These are phyloP conservation scores for Mediolabrus comicus DNA, from an alignment of 108 stramenopile species.

Conservation along the genomic window DNA sequence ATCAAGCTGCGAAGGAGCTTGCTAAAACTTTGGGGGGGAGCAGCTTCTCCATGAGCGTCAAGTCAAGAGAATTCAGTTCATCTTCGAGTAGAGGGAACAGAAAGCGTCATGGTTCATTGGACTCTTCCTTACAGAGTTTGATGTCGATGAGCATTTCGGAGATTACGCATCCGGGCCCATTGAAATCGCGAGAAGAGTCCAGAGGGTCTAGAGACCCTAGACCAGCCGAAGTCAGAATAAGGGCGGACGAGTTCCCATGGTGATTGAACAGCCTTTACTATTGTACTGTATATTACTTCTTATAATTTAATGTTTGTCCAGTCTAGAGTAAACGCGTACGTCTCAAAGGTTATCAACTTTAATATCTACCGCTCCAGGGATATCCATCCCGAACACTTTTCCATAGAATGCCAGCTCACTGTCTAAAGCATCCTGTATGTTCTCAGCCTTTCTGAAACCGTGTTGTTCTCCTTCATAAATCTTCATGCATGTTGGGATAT, in stretches of 20 bases:
- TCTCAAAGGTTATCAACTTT: constrained; percentile 49
- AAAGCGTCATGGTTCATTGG: not conserved
- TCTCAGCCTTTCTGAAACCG: constrained; percentile 84
- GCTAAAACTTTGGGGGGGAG: not conserved
- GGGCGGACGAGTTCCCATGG: not conserved
- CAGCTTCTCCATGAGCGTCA: not conserved
- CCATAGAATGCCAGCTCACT: constrained; percentile 75
- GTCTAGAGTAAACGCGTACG: not conserved
- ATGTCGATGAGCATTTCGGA: not conserved
- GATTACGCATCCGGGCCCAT: not conserved
- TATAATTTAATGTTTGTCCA: not conserved
- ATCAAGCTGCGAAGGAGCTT: not conserved
- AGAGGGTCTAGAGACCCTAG: too few species aligned
- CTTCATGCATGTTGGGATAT: constrained; percentile 63
- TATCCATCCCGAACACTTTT: constrained; percentile 62
- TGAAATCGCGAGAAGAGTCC: not conserved
- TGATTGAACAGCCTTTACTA: too few species aligned
- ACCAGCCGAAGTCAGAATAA: not conserved
- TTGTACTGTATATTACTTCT: too few species aligned
- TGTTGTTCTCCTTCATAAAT: constrained; percentile 86
- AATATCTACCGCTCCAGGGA: constrained; percentile 56
- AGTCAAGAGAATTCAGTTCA: not conserved
- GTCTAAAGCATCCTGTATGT: constrained; percentile 74
- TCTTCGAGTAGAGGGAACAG: not conserved
- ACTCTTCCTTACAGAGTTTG: not conserved